phyloP scores from a whole-genome alignment of 2,329 filamentous ascomycete genomes.

The Thelonectria rubi region DNA sequence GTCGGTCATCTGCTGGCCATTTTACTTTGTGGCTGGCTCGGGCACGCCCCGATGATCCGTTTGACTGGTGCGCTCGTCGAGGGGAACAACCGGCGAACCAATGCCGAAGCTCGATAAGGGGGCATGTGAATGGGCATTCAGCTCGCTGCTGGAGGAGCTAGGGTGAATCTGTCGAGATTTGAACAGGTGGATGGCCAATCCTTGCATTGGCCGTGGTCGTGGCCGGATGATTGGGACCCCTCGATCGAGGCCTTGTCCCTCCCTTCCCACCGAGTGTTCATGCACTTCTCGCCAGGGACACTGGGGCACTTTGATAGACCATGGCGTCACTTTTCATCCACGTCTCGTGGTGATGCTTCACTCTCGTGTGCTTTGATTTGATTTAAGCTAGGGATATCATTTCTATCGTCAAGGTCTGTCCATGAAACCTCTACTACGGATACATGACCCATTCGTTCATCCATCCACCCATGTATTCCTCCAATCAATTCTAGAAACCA shows the following conservation, averaged over 20 bases:
- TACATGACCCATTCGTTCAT: background rate
- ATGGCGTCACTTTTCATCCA: background rate
- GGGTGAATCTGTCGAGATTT: too few relatives aligned
- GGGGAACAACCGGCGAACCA: too few relatives aligned
- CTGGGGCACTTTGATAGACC: background rate
- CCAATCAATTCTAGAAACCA: conserved; percentile 2
- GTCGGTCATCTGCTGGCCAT: too few relatives aligned
- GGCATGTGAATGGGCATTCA: too few relatives aligned
- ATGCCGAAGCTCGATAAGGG: too few relatives aligned
- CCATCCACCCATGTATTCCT: background rate
- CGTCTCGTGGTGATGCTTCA: background rate
- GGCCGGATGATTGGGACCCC: background rate
- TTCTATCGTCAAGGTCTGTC: conserved; percentile 21
- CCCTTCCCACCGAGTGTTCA: background rate
- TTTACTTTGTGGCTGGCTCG: too few relatives aligned
- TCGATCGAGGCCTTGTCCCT: background rate
- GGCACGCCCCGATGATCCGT: too few relatives aligned
- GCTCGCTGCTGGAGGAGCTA: background rate
- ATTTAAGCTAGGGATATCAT: conserved; percentile 21
- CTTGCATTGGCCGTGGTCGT: background rate
- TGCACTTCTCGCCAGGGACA: background rate
- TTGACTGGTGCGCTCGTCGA: too few relatives aligned
- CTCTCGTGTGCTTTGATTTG: background rate
- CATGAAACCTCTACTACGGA: conserved; percentile 6
- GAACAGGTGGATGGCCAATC: too few relatives aligned